Conservation (phyloP, 371 early-diverging fungal species). For the Saksenaea oblongispora region DNA sequence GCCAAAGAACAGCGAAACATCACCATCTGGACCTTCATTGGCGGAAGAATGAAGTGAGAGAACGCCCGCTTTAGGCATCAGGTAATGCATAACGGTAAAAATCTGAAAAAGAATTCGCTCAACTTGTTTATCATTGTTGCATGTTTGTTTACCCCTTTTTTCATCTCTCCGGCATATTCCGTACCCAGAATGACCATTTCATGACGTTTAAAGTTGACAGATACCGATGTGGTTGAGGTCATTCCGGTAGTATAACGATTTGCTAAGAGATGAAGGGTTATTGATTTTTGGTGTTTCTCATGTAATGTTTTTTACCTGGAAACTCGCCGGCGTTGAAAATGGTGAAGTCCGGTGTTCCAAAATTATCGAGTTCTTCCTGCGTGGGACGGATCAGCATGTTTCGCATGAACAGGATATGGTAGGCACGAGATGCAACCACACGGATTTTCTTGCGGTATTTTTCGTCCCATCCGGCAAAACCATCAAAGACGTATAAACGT, state of each 20-base stretch:
- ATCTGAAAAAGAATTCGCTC: constrained; percentile 34
- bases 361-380: constrained; percentile 81
- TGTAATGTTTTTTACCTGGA: constrained; percentile 46
- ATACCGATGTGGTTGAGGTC: constrained; percentile 92
- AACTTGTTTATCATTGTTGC: not conserved
- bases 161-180: constrained; percentile 99
- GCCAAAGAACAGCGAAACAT: constrained; percentile 96
- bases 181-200: constrained; percentile 94
- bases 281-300: too few relatives aligned
- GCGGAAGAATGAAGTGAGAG: constrained; percentile 95
- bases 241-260: constrained; percentile 96
- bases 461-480: constrained; percentile 94
- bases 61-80: constrained; percentile 96
- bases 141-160: constrained; percentile 79
- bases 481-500: constrained; percentile 95
- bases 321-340: constrained; percentile 96
- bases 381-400: constrained; percentile 98
- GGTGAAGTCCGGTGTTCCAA: constrained; percentile 95
- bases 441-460: constrained; percentile 96
- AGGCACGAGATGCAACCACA: constrained; percentile 93
- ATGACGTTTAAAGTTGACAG: constrained; percentile 82
- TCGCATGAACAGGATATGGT: constrained; percentile 95
- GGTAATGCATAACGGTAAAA: constrained; percentile 98
- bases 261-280: constrained; percentile 40
- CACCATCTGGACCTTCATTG: constrained; percentile 88